A percentile compares a stretch with the other conserved stretches of the same genome.
phyloP scores from a whole-genome alignment of 306 rosid genomes.

The Ormosia semicastrata region DNA sequence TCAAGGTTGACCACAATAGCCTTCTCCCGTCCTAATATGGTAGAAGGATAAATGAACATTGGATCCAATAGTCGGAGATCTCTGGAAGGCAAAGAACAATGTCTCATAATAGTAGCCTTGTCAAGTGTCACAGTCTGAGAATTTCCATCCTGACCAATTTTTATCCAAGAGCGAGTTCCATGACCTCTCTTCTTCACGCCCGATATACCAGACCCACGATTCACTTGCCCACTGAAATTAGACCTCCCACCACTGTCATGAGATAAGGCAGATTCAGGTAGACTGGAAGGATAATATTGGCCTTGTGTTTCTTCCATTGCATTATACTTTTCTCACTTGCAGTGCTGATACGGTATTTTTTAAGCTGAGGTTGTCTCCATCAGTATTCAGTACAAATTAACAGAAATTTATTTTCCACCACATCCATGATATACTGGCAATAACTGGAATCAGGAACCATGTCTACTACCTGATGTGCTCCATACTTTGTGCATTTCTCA shows the following conservation, averaged over 20 bases:
- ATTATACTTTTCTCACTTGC: conserved; percentile 19
- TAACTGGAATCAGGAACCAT: neutral
- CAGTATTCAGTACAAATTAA: neutral
- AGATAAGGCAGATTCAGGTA: conserved; percentile 34
- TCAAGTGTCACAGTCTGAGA: conserved; percentile 71
- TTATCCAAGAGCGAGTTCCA: conserved; percentile 96
- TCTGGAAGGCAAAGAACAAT: conserved; percentile 86
- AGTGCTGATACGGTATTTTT: conserved; percentile 1
- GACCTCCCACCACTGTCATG: conserved; percentile 27
- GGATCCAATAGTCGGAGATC: conserved; percentile 96
- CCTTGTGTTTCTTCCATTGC: conserved; percentile 52
- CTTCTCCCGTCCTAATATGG: conserved; percentile 84
- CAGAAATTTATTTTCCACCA: conserved; percentile 18
- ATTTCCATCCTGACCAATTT: conserved; percentile 65
- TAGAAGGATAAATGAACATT: conserved; percentile 85
- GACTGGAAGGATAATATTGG: conserved; percentile 32
- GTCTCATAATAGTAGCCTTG: conserved; percentile 89
- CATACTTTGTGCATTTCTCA: conserved; percentile 10
- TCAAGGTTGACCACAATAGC: conserved; percentile 94
- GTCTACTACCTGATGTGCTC: conserved; percentile 10
- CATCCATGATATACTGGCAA: conserved; percentile 11
- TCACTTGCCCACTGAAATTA: conserved; percentile 31
- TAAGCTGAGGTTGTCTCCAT: conserved; percentile 5
- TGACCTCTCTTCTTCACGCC: conserved; percentile 88
- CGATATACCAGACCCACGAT: conserved; percentile 44